Percentiles rank a stretch among this genome's conserved stretches.
Conservation (phyloP, 306 rosid genomes). For the Corylus avellana region DNA sequence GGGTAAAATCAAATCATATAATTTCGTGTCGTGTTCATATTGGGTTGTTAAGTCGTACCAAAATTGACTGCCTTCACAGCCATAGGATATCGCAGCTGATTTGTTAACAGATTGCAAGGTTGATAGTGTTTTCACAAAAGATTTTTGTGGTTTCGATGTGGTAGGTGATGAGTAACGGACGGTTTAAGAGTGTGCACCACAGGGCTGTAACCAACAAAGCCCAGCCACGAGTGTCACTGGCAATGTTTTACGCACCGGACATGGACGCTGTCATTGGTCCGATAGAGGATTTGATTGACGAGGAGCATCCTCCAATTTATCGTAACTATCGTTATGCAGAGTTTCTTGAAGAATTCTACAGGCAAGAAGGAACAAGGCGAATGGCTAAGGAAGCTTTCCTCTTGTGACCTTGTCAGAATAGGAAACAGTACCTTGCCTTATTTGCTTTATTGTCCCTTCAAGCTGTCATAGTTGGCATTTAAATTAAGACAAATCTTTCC, state of each 20-base stretch:
- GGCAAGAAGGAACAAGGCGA: conserved; percentile 45
- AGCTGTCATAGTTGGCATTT: too few relatives aligned
- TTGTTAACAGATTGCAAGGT: too few relatives aligned
- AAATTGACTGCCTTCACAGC: too few relatives aligned
- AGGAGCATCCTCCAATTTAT: conserved; percentile 35
- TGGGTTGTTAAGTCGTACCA: too few relatives aligned
- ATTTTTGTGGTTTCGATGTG: neutral
- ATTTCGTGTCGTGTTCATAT: too few relatives aligned
- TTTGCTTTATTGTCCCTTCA: neutral
- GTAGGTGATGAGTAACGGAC: conserved; percentile 59
- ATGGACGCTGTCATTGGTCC: conserved; percentile 34
- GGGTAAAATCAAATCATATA: too few relatives aligned
- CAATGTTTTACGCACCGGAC: conserved; percentile 54
- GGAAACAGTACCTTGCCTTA: neutral
- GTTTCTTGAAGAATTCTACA: conserved; percentile 36
- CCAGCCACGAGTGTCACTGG: conserved; percentile 33
- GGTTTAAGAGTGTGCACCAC: conserved; percentile 54
- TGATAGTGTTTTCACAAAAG: too few relatives aligned
- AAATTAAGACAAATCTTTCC: too few relatives aligned
- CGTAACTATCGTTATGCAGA: conserved; percentile 32
- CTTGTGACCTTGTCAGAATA: conserved; percentile 14
- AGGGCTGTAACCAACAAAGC: conserved; percentile 49
- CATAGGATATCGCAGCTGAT: too few relatives aligned
- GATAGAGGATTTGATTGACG: conserved; percentile 42
- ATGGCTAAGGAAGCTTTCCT: conserved; percentile 49